A percentile compares a stretch with the other conserved stretches of the same genome.
Conservation (phyloP, 805 yeast species). For the Blastobotrys attinorum region DNA sequence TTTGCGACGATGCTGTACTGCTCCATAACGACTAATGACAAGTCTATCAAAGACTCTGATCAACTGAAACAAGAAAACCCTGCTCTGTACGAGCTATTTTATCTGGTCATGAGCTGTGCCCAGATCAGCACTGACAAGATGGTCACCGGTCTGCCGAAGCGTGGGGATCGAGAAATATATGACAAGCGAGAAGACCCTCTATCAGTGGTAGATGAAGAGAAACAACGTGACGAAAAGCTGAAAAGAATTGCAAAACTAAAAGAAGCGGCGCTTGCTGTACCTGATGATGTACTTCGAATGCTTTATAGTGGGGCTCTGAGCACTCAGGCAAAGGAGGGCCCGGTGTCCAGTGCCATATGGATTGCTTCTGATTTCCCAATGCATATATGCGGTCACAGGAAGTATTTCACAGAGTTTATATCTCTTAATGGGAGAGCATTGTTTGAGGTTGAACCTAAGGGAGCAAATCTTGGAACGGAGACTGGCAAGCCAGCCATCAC, state of each 20-base stretch:
- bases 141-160: not conserved
- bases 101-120: constrained; percentile 4
- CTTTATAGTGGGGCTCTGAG: not conserved
- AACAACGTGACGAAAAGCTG: not conserved
- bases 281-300: not conserved
- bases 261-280: not conserved
- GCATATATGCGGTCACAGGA: constrained; percentile 7
- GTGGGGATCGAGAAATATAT: not conserved
- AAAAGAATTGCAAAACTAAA: too few relatives aligned
- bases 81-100: constrained; percentile 2
- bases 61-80: constrained; percentile 2
- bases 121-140: constrained; percentile 1
- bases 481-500: not conserved
- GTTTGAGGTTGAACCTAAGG: not conserved
- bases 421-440: not conserved
- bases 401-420: constrained; percentile 2
- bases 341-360: constrained; percentile 2
- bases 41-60: not conserved
- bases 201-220: not conserved
- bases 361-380: not conserved
- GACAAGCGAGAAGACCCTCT: not conserved
- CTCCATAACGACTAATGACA: constrained; percentile 1
- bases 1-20: constrained; percentile 4
- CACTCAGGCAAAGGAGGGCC: not conserved
- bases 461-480: not conserved